Evolutionary conservation across 192 early-diverging fungal species (phyloP).

Genomic region (Powellomyces hirtus): DNA sequence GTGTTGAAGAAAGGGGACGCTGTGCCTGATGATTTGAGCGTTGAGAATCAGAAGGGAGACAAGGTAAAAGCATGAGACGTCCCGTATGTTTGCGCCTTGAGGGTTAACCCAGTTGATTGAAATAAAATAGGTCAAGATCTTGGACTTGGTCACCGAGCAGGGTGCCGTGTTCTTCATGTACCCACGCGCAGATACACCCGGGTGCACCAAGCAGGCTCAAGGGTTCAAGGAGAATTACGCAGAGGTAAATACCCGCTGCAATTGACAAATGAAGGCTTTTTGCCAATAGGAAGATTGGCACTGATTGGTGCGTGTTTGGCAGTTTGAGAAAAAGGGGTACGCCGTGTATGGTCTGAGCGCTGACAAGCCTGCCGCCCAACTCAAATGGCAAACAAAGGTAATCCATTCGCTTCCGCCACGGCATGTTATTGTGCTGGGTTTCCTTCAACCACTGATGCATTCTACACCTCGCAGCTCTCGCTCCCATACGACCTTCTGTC

Average conservation of each 20-base stretch:
- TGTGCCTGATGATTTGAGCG: neutral
- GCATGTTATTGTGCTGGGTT: neutral
- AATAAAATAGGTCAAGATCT: neutral
- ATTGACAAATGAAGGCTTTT: neutral
- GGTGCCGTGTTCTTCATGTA: slow-evolving; percentile 21
- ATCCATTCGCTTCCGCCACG: neutral
- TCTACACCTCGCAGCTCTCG: neutral
- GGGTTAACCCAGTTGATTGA: neutral
- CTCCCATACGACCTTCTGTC: slow-evolving; percentile 17
- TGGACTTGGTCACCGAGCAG: neutral
- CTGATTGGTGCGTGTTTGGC: neutral
- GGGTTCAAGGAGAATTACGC: slow-evolving; percentile 11
- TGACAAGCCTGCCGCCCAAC: neutral
- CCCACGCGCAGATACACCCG: slow-evolving; percentile 16
- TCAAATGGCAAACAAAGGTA: slow-evolving; percentile 15
- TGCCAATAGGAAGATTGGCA: neutral
- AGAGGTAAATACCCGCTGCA: neutral
- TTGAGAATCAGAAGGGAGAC: neutral
- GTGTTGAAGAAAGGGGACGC: neutral
- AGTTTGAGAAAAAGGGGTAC: slow-evolving; percentile 13
- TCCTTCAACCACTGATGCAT: neutral
- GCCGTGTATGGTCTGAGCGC: slow-evolving; percentile 2
- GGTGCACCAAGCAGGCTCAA: slow-evolving; percentile 22
- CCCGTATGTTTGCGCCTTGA: neutral
- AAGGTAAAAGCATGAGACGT: neutral